phyloP scores from a whole-genome alignment of 2,329 filamentous ascomycete species.

The Erysiphe pulchra region DNA sequence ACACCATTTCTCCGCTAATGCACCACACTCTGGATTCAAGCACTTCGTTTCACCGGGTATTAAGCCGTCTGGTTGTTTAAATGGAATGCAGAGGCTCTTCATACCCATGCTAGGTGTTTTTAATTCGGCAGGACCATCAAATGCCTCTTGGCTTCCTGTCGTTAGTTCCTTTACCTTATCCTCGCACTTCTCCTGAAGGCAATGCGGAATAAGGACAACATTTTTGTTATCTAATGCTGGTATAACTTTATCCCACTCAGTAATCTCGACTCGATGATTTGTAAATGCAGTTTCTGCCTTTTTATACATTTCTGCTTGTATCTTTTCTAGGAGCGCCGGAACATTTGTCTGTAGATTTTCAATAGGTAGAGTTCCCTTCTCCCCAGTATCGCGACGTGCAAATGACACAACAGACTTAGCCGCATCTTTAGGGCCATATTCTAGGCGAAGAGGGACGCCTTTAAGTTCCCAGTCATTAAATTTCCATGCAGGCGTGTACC shows the following conservation, averaged over 20 bases:
- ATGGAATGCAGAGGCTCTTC: slow-evolving; percentile 54
- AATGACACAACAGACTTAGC: slow-evolving; percentile 64
- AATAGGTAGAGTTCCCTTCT: slow-evolving; percentile 60
- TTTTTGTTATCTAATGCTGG: slow-evolving; percentile 82
- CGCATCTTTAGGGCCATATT: slow-evolving; percentile 87
- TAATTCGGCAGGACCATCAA: slow-evolving; percentile 13
- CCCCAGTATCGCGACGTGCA: slow-evolving; percentile 65
- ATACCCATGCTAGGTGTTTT: slow-evolving; percentile 51
- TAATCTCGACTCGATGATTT: slow-evolving; percentile 56
- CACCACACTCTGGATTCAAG: slow-evolving; percentile 63
- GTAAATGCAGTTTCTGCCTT: slow-evolving; percentile 53
- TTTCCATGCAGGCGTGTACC: slow-evolving; percentile 86
- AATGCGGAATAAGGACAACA: slow-evolving; percentile 77
- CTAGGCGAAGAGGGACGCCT: slow-evolving; percentile 77
- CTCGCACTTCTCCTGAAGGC: slow-evolving; percentile 58
- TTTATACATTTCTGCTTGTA: slow-evolving; percentile 58
- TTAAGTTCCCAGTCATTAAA: slow-evolving; percentile 98
- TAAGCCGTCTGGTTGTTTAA: slow-evolving; percentile 63
- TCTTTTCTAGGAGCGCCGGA: slow-evolving; percentile 62
- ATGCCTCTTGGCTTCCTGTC: slow-evolving; percentile 41
- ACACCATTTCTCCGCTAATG: slow-evolving; percentile 59
- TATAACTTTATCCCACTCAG: slow-evolving; percentile 75
- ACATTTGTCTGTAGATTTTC: slow-evolving; percentile 47
- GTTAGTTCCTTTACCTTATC: slow-evolving; percentile 88
- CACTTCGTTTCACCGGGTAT: slow-evolving; percentile 69